Evolutionary conservation across 805 yeast species (phyloP).

Genomic region (Cyberlindnera lachancei): DNA sequence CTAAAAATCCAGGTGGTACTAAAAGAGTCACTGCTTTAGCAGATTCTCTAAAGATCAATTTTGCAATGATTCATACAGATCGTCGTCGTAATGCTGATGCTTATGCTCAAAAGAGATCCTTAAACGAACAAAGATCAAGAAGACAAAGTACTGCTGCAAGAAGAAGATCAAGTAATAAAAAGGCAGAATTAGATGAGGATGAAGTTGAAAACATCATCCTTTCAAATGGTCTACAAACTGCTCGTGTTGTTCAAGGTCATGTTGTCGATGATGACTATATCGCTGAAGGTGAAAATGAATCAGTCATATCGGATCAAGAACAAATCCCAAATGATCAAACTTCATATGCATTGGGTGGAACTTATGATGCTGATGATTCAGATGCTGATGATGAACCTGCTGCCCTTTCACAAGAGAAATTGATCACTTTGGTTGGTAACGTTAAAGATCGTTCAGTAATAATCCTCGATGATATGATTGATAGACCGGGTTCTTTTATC

Average conservation of each 20-base stretch:
- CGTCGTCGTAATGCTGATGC: slow-evolving; percentile 80
- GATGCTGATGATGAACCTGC: slow-evolving; percentile 74
- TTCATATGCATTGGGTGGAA: slow-evolving; percentile 68
- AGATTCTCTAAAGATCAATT: slow-evolving; percentile 91
- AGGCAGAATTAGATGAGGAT: slow-evolving; percentile 38
- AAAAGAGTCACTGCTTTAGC: slow-evolving; percentile 96
- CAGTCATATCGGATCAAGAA: slow-evolving; percentile 22
- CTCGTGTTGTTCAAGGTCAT: slow-evolving; percentile 93
- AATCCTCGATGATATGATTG: slow-evolving; percentile 94
- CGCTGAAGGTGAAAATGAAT: slow-evolving; percentile 25
- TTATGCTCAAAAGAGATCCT: slow-evolving; percentile 32
- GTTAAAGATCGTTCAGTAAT: slow-evolving; percentile 89
- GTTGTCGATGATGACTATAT: slow-evolving; percentile 83
- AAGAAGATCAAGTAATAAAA: slow-evolving; percentile 32
- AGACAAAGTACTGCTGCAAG: slow-evolving; percentile 42
- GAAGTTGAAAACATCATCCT: slow-evolving; percentile 63
- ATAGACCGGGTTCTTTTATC: slow-evolving; percentile 86
- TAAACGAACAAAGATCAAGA: slow-evolving; percentile 31
- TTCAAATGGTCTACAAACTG: slow-evolving; percentile 83
- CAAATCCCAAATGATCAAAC: slow-evolving; percentile 20
- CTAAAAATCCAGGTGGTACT: slow-evolving; percentile 99
- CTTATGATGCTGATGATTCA: slow-evolving; percentile 76
- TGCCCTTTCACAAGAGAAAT: slow-evolving; percentile 50
- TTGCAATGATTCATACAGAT: slow-evolving; percentile 99
- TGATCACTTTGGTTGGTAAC: slow-evolving; percentile 94